These are phyloP conservation scores for Aspergillus quadrilineatus DNA, from an alignment of 2,329 filamentous ascomycete species.

Conservation along the genomic window DNA sequence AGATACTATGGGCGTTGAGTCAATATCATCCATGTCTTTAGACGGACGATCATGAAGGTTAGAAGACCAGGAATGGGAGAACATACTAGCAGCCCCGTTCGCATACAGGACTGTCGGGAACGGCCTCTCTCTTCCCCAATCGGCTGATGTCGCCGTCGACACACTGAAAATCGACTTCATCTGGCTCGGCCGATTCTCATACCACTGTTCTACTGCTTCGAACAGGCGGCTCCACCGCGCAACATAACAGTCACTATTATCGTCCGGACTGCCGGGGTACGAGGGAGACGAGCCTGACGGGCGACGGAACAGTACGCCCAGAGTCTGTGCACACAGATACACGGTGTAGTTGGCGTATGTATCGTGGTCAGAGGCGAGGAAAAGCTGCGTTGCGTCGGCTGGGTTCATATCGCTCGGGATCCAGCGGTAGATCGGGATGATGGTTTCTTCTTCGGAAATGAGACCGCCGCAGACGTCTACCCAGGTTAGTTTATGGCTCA, in stretches of 20 bases:
- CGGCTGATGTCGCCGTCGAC: slow-evolving; percentile 7
- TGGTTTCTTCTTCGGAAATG: slow-evolving; percentile 52
- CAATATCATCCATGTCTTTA: too few species aligned
- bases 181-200: slow-evolving; percentile 31
- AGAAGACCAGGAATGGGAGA: not conserved
- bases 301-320: slow-evolving; percentile 39
- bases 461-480: slow-evolving; percentile 53
- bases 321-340: slow-evolving; percentile 48
- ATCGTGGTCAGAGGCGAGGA: slow-evolving; percentile 40
- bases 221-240: slow-evolving; percentile 43
- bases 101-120: slow-evolving; percentile 30
- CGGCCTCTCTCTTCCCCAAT: slow-evolving; percentile 13
- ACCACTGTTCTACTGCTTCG: slow-evolving; percentile 45
- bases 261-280: slow-evolving; percentile 20
- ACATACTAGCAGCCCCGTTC: slow-evolving; percentile 28
- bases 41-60: too few species aligned
- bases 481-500: not conserved
- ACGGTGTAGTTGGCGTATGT: slow-evolving; percentile 55
- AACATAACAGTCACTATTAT: slow-evolving; percentile 23
- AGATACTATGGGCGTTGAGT: slow-evolving; percentile 21
- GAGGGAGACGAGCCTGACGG: slow-evolving; percentile 14
- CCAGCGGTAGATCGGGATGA: slow-evolving; percentile 52
- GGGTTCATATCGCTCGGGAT: slow-evolving; percentile 29
- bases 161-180: slow-evolving; percentile 30
- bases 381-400: slow-evolving; percentile 23